Conservation (phyloP, 441 rosid species). For the Viola pubescens region DNA sequence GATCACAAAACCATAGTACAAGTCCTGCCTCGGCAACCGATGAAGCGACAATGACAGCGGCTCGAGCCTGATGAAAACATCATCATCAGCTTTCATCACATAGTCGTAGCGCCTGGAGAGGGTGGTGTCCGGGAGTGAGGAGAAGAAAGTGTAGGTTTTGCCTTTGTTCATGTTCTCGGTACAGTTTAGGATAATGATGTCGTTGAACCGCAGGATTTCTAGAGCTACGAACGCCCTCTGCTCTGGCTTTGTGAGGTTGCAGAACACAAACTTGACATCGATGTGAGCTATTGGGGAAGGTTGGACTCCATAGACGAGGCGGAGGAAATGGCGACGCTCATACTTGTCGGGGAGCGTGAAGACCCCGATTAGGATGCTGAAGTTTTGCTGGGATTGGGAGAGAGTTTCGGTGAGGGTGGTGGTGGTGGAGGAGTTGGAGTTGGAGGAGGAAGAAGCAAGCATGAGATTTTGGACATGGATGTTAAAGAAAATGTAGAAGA, state of each 20-base stretch:
- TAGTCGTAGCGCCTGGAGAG: slow-evolving; percentile 22
- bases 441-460: slow-evolving; percentile 6
- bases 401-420: background rate
- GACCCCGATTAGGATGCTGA: slow-evolving; percentile 35
- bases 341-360: slow-evolving; percentile 24
- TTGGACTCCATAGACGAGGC: slow-evolving; percentile 31
- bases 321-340: slow-evolving; percentile 36
- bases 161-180: slow-evolving; percentile 40
- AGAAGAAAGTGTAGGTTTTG: slow-evolving; percentile 38
- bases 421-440: background rate
- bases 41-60: slow-evolving; percentile 21
- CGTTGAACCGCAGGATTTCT: slow-evolving; percentile 28
- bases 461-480: slow-evolving; percentile 10
- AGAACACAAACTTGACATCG: slow-evolving; percentile 32
- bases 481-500: slow-evolving; percentile 14
- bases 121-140: slow-evolving; percentile 24
- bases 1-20: slow-evolving; percentile 37
- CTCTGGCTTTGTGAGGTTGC: slow-evolving; percentile 27
- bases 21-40: slow-evolving; percentile 23
- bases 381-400: background rate
- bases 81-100: slow-evolving; percentile 41
- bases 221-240: slow-evolving; percentile 24
- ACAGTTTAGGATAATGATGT: slow-evolving; percentile 38
- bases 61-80: slow-evolving; percentile 23
- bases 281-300: slow-evolving; percentile 20